phyloP scores from a whole-genome alignment of 2,329 filamentous ascomycete species.

The Trichophyton benhamiae region DNA sequence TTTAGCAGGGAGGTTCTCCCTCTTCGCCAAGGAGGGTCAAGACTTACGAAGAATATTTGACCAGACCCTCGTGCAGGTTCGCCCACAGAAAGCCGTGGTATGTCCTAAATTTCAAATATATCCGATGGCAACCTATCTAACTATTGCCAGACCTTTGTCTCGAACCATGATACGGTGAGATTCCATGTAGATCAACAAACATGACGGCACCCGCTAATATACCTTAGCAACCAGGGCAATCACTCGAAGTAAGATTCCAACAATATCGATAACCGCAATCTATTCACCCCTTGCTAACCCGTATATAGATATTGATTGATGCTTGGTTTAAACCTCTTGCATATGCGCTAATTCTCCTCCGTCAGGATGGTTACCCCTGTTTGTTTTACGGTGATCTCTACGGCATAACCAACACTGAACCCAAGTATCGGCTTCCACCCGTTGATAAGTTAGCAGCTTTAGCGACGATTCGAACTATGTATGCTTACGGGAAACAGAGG shows the following conservation, averaged over 20 bases:
- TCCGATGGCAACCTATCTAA: constrained; percentile 1
- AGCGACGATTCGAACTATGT: constrained; percentile 50
- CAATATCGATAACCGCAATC: background rate
- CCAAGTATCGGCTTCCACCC: constrained; percentile 31
- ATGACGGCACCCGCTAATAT: constrained; percentile 10
- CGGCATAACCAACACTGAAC: constrained; percentile 44
- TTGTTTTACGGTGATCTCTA: constrained; percentile 61
- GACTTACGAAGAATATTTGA: constrained; percentile 56
- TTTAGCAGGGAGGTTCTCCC: constrained; percentile 55
- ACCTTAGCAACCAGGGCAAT: constrained; percentile 46
- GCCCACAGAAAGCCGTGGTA: constrained; percentile 47
- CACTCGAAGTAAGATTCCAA: constrained; percentile 37
- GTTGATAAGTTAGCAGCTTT: constrained; percentile 41
- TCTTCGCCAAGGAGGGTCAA: constrained; percentile 43
- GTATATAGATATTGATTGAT: constrained; percentile 43
- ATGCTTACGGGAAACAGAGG: constrained; percentile 52
- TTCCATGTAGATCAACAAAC: background rate
- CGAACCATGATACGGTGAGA: constrained; percentile 56
- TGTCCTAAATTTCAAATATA: constrained; percentile 17
- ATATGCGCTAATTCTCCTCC: constrained; percentile 58
- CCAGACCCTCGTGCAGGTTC: constrained; percentile 43
- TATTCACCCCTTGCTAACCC: background rate
- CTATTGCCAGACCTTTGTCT: constrained; percentile 46
- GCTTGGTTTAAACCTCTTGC: constrained; percentile 59
- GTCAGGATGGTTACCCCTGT: constrained; percentile 50